Percentiles rank a stretch among this genome's conserved stretches.
Evolutionary conservation across 306 rosid genomes (phyloP).

Genomic region (Prinsepia uniflora): DNA sequence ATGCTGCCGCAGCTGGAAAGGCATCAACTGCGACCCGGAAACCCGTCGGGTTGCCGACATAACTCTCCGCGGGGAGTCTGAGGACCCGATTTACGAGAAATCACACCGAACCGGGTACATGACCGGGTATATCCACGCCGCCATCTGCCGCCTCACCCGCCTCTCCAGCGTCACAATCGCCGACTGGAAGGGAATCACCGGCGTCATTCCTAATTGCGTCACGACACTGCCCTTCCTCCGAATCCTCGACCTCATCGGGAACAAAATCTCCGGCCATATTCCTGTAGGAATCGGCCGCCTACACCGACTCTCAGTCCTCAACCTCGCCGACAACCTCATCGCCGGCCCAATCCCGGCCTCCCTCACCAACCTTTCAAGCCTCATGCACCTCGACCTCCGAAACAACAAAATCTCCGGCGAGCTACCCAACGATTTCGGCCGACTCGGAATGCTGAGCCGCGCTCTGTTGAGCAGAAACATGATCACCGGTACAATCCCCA

Average conservation of each 20-base stretch:
- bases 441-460: conserved; percentile 70
- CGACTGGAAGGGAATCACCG: conserved; percentile 94
- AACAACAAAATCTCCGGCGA: conserved; percentile 66
- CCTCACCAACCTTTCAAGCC: conserved; percentile 35
- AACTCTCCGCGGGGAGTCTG: conserved; percentile 87
- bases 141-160: conserved; percentile 59
- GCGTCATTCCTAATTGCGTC: conserved; percentile 76
- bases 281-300: conserved; percentile 65
- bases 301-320: conserved; percentile 59
- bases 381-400: conserved; percentile 85
- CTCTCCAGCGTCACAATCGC: conserved; percentile 74
- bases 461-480: conserved; percentile 70
- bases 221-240: conserved; percentile 66
- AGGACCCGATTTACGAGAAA: conserved; percentile 58
- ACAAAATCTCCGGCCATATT: conserved; percentile 51
- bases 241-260: conserved; percentile 79
- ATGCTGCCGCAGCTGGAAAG: conserved; percentile 85
- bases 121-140: conserved; percentile 75
- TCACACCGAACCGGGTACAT: conserved; percentile 70
- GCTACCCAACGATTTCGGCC: conserved; percentile 45
- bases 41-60: conserved; percentile 75
- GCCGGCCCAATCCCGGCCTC: conserved; percentile 65
- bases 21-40: conserved; percentile 71
- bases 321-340: conserved; percentile 72
- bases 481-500: conserved; percentile 58